phyloP scores from a whole-genome alignment of 1,284 basidiomycete species.

The Pseudozyma sp. region DNA sequence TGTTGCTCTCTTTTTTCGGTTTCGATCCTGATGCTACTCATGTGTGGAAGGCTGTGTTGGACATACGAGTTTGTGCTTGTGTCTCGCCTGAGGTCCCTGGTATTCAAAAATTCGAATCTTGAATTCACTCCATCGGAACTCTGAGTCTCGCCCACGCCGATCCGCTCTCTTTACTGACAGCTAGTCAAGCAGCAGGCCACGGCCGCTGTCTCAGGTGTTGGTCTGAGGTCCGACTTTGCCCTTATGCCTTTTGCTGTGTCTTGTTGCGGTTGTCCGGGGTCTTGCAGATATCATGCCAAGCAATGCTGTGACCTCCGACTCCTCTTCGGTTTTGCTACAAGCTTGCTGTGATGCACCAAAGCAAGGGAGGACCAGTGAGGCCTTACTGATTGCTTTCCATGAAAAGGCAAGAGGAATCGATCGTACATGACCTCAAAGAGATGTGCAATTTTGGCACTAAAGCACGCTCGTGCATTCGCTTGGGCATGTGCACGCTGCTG shows the following conservation, averaged over 20 bases:
- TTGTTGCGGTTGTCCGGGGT: slow-evolving; percentile 8
- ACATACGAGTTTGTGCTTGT: no score
- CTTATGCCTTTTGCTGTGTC: neutral
- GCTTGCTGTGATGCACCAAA: neutral
- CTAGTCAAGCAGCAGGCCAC: neutral
- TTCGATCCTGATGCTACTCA: no score
- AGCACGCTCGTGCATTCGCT: neutral
- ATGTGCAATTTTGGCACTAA: neutral
- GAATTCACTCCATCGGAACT: no score
- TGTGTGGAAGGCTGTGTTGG: no score
- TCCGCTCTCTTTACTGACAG: neutral
- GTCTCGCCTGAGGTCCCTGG: no score
- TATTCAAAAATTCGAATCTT: no score
- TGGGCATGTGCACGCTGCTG: neutral
- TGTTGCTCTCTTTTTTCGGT: neutral
- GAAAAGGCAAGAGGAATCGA: neutral
- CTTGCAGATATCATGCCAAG: neutral
- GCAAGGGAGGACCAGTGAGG: neutral
- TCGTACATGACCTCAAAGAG: neutral
- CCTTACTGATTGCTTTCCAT: neutral
- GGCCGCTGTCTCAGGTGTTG: neutral
- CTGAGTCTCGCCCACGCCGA: no score
- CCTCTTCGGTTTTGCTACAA: no score
- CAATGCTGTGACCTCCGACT: no score
- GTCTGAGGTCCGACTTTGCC: slow-evolving; percentile 2